Evolutionary conservation across 1,139 yeast genomes (phyloP).

Genomic region (Pneumocystis canis): DNA sequence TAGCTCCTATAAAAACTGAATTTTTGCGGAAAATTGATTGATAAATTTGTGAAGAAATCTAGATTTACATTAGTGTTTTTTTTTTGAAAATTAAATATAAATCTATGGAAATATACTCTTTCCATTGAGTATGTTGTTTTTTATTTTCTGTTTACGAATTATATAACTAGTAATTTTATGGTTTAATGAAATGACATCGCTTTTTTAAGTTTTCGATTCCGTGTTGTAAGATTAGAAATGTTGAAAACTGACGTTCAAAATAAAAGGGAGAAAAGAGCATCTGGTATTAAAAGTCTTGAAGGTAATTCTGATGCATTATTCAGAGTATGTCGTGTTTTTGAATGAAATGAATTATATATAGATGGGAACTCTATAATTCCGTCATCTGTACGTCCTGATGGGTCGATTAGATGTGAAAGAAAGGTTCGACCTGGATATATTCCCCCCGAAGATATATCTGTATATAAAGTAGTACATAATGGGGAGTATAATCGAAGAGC

Average conservation of each 20-base stretch:
- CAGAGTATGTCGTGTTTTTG: background rate
- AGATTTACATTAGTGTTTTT: background rate
- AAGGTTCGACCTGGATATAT: background rate
- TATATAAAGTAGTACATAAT: background rate
- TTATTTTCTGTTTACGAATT: background rate
- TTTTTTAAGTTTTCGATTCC: background rate
- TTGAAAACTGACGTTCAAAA: background rate
- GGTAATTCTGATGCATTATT: background rate
- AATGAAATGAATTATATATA: background rate
- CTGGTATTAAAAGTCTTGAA: background rate
- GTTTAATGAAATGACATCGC: background rate
- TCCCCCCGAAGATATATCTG: background rate
- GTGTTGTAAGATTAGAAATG: background rate
- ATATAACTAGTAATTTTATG: background rate
- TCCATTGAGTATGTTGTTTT: background rate
- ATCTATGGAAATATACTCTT: background rate
- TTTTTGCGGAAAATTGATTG: slow-evolving; percentile 80
- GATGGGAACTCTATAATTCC: background rate
- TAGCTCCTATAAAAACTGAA: slow-evolving; percentile 74
- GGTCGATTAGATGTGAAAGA: background rate
- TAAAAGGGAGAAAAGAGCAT: background rate
- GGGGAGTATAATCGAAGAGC: background rate
- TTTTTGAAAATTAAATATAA: background rate
- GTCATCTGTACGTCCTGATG: background rate
- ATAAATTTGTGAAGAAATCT: slow-evolving; percentile 39